These are phyloP conservation scores for Pueraria montana DNA, from an alignment of 306 rosid genomes.

Conservation along the genomic window DNA sequence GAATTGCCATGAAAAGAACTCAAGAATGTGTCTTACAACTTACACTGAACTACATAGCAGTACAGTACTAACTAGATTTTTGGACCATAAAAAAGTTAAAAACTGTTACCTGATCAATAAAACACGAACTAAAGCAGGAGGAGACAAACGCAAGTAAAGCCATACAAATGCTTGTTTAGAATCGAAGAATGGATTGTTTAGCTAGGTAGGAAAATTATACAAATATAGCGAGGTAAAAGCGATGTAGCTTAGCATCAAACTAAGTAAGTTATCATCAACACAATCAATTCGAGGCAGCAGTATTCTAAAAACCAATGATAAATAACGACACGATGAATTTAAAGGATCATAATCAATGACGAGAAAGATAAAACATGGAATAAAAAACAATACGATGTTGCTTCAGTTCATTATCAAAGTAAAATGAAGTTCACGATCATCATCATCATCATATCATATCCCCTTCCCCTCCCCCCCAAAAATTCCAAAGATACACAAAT, in stretches of 20 bases:
- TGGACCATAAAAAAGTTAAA: not conserved
- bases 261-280: not conserved
- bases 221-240: not conserved
- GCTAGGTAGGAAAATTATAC: not conserved
- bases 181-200: conserved; percentile 11
- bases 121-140: not conserved
- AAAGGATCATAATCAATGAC: conserved; percentile 43
- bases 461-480: conserved; percentile 10
- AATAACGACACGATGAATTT: conserved; percentile 21
- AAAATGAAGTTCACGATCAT: conserved; percentile 17
- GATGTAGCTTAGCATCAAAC: conserved; percentile 2
- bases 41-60: not conserved
- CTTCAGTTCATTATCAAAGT: conserved; percentile 52
- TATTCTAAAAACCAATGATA: conserved; percentile 22
- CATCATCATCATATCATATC: conserved; percentile 6
- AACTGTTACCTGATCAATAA: not conserved
- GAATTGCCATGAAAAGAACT: conserved; percentile 4
- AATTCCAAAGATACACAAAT: conserved; percentile 38
- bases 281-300: conserved; percentile 23
- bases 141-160: no score
- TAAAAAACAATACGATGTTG: conserved; percentile 26
- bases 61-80: not conserved
- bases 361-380: conserved; percentile 13
- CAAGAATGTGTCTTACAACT: not conserved
- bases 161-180: not conserved